Evolutionary conservation across 257 asterid genomes (phyloP).

Genomic region (Solanum arcanum): DNA sequence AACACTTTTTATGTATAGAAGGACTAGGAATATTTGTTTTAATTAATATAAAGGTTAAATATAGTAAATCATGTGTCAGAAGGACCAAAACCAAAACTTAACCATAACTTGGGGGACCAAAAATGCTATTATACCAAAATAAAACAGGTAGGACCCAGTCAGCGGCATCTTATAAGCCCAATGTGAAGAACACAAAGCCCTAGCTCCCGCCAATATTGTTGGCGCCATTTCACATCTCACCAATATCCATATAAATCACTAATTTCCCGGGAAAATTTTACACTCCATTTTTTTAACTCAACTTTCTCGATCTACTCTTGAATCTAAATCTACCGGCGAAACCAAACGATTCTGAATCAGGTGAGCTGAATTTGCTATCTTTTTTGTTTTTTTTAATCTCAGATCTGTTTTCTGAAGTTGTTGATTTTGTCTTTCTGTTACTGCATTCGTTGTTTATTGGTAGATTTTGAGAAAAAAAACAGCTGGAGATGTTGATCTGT

Average conservation of each 20-base stretch:
- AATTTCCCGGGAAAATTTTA: not conserved
- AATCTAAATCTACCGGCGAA: not conserved
- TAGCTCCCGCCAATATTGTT: constrained; percentile 46
- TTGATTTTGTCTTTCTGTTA: not conserved
- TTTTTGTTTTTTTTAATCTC: not conserved
- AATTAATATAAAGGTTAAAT: not conserved
- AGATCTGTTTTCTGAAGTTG: not conserved
- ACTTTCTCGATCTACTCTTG: not conserved
- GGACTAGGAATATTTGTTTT: not conserved
- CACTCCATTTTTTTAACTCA: not conserved
- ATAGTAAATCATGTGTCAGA: not conserved
- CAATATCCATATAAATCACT: not conserved
- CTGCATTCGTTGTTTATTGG: not conserved
- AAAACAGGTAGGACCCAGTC: not conserved
- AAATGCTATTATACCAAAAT: not conserved
- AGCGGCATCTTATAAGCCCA: not conserved
- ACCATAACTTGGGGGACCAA: not conserved
- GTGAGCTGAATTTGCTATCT: not conserved
- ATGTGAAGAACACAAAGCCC: not conserved
- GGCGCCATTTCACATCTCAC: constrained; percentile 21
- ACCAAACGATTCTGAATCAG: not conserved
- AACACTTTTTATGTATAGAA: not conserved
- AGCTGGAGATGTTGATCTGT: not conserved
- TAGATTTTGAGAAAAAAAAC: not conserved
- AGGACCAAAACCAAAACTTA: not conserved